Conservation (phyloP, 345 rosid genomes). For the Salix purpurea region DNA sequence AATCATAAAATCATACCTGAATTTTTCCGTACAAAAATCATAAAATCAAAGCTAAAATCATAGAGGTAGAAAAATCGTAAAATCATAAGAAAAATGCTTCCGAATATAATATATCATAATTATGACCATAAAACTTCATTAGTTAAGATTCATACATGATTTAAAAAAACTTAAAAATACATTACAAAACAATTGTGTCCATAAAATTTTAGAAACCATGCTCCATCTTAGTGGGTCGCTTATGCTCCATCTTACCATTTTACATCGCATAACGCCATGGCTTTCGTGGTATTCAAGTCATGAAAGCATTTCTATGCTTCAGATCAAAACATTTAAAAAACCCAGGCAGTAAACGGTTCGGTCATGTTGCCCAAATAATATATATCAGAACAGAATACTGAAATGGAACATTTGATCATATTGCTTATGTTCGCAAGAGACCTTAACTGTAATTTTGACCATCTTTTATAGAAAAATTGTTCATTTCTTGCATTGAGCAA, state of each 20-base stretch:
- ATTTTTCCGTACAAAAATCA: no score
- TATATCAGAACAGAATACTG: not conserved
- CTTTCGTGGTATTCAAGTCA: not conserved
- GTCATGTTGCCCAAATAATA: not conserved
- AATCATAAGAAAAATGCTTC: no score
- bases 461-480: not conserved
- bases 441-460: not conserved
- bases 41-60: no score
- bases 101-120: no score
- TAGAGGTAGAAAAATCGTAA: no score
- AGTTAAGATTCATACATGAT: no score
- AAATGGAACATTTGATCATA: not conserved
- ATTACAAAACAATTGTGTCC: no score
- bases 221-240: not conserved
- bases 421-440: slow-evolving; percentile 4
- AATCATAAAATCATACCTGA: no score
- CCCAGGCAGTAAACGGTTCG: not conserved
- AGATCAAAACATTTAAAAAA: not conserved
- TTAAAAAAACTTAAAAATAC: no score
- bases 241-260: not conserved
- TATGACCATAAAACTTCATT: no score
- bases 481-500: slow-evolving; percentile 3
- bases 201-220: no score
- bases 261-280: not conserved
- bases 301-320: not conserved